Base-by-base conservation (phyloP, 805 yeast genomes). In the Sungouiella blattae region DNA sequence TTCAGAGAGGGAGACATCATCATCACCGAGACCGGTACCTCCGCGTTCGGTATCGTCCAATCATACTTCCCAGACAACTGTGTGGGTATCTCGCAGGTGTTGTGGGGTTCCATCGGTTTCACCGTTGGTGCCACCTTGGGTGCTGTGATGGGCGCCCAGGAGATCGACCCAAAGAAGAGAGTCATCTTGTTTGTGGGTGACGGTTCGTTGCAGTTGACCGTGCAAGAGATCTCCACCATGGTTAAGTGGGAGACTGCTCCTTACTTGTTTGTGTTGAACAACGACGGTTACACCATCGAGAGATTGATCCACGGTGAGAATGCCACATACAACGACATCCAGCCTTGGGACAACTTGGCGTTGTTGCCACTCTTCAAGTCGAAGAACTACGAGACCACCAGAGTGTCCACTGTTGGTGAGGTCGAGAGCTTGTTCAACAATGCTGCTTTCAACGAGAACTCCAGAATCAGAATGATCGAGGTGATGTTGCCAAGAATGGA, bases 171-270 rank as follows among this genome's bases (percentile, higher is more conserved):
- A 12, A 41, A 37, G 37, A 55, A 57, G 49, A 53, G 69, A 50
- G 68, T 61, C 31, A 52, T 64, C 26, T 50, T 64, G 41, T 63
- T 64, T 37, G 64, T 63, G n/a, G 69, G 69, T 29, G 69, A 64
- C 44, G 69, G 69, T 29, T 62, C 69, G 11, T 60, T 64, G 49
- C 69, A 64, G 37, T 54, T 63, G 38, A 62, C 69, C 2, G 67
- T 60, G n/a, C 69, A 64, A 40, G 69, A 64, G 33, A 57, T 64
- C 37, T 58, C 64, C 26, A 50, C 68, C 21, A 61, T 64, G 67
- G 53, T 58, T 35, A 55, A 62, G 44, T 48, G 61, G 52, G 51
- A 55, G 22, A 57, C 49, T 32, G 57, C 60, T 21, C 62, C 65
- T 14, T 62, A 63, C 47, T 46, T 64, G 32, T 64, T 63, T 44